A percentile compares a stretch with the other conserved stretches of the same genome.
phyloP scores from a whole-genome alignment of 148 eudicot genomes.

The Pharnaceum exiguum region DNA sequence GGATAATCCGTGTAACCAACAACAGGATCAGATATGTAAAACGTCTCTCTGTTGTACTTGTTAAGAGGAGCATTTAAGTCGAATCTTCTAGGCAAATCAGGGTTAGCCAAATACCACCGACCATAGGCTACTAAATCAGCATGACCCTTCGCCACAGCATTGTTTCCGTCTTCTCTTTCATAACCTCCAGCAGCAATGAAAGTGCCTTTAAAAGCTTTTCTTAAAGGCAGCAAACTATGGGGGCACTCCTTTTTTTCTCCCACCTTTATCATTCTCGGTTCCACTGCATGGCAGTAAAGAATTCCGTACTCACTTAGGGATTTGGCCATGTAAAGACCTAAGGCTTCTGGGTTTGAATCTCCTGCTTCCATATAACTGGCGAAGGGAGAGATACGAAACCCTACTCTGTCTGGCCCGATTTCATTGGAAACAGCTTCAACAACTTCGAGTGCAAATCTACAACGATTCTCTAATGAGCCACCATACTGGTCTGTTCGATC shows the following conservation, averaged over 20 bases:
- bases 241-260: conserved; percentile 16
- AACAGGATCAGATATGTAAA: conserved; percentile 26
- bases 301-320: conserved; percentile 19
- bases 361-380: conserved; percentile 42
- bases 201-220: conserved; percentile 29
- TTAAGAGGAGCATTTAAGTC: conserved; percentile 28
- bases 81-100: conserved; percentile 34
- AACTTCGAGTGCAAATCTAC: conserved; percentile 38
- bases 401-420: conserved; percentile 45
- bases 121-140: conserved; percentile 35
- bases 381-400: conserved; percentile 51
- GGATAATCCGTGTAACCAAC: conserved; percentile 44
- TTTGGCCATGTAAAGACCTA: conserved; percentile 37
- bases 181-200: conserved; percentile 30
- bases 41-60: conserved; percentile 27
- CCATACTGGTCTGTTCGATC: conserved; percentile 56
- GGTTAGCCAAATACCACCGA: conserved; percentile 32
- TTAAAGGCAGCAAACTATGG: conserved; percentile 21
- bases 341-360: conserved; percentile 50
- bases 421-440: conserved; percentile 36
- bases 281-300: conserved; percentile 27
- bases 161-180: conserved; percentile 25
- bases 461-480: conserved; percentile 48
- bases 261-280: conserved; percentile 23
- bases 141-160: conserved; percentile 17